These are phyloP conservation scores for Talaromyces atroroseus DNA, from an alignment of 2,329 filamentous ascomycete species.

Conservation along the genomic window DNA sequence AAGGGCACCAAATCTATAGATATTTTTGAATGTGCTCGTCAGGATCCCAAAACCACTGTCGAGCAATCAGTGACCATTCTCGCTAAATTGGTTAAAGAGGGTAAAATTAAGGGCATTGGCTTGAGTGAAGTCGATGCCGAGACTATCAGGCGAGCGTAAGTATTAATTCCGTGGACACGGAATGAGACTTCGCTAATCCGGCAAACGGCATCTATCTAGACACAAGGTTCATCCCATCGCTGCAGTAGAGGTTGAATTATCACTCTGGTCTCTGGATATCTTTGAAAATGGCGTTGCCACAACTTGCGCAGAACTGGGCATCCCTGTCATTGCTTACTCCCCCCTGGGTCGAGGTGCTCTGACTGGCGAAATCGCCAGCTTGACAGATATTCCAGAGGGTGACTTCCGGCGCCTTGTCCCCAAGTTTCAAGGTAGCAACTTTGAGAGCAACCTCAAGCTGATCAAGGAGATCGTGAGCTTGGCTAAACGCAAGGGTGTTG, in stretches of 20 bases:
- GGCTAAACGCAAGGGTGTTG: constrained; percentile 40
- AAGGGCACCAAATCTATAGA: constrained; percentile 47
- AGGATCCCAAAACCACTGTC: constrained; percentile 49
- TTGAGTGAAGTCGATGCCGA: constrained; percentile 41
- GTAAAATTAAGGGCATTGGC: constrained; percentile 42
- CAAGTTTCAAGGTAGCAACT: constrained; percentile 48
- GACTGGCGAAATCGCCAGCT: constrained; percentile 44
- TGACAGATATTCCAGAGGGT: constrained; percentile 43
- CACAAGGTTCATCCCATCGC: constrained; percentile 48
- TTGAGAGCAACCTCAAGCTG: constrained; percentile 47
- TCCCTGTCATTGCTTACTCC: constrained; percentile 56
- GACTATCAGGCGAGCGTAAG: constrained; percentile 39
- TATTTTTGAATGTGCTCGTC: constrained; percentile 55
- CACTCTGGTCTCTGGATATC: constrained; percentile 53
- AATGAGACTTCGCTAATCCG: constrained; percentile 29
- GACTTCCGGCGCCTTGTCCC: constrained; percentile 43
- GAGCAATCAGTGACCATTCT: constrained; percentile 42
- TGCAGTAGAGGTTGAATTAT: constrained; percentile 58
- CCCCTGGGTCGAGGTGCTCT: constrained; percentile 56
- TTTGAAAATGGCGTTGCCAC: constrained; percentile 54
- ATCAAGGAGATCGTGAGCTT: constrained; percentile 43
- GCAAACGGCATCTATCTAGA: constrained; percentile 24
- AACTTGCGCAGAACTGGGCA: constrained; percentile 52
- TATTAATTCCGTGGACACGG: constrained; percentile 5
- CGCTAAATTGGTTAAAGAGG: constrained; percentile 36